Conservation (phyloP, 441 rosid genomes). For the California macrophylla region DNA sequence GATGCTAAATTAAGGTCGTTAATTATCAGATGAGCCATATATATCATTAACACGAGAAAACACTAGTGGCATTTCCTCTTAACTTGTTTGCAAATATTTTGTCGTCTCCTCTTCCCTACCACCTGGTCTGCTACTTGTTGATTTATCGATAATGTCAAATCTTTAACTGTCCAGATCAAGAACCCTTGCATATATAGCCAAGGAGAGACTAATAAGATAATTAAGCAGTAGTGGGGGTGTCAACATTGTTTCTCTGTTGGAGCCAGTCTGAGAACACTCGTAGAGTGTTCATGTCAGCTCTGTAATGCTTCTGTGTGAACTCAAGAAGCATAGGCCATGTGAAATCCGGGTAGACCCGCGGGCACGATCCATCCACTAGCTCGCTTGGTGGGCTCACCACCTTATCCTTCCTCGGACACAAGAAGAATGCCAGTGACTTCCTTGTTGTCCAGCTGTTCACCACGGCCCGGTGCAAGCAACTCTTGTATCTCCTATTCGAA, state of each 20-base stretch:
- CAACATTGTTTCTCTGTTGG: slow-evolving; percentile 29
- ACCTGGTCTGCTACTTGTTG: background rate
- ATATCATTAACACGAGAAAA: background rate
- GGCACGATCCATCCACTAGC: slow-evolving; percentile 36
- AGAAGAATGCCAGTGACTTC: slow-evolving; percentile 87
- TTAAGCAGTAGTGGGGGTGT: background rate
- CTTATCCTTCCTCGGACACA: slow-evolving; percentile 71
- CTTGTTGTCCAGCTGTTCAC: slow-evolving; percentile 66
- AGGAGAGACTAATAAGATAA: background rate
- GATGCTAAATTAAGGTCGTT: background rate
- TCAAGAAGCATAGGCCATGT: slow-evolving; percentile 84
- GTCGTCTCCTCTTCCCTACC: background rate
- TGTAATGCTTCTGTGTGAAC: slow-evolving; percentile 88
- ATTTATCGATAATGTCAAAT: background rate
- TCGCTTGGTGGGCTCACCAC: slow-evolving; percentile 64
- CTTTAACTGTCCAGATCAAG: background rate
- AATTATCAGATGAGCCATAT: background rate
- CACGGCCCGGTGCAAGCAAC: slow-evolving; percentile 90
- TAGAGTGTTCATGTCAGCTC: slow-evolving; percentile 95
- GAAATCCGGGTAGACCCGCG: slow-evolving; percentile 73
- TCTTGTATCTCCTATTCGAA: slow-evolving; percentile 73
- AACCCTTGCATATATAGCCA: background rate
- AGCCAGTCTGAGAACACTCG: slow-evolving; percentile 67
- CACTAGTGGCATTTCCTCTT: background rate
- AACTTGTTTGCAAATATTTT: background rate